These are phyloP conservation scores for Stephania cephalantha DNA, from an alignment of 164 flowering plant genomes.

Conservation along the genomic window DNA sequence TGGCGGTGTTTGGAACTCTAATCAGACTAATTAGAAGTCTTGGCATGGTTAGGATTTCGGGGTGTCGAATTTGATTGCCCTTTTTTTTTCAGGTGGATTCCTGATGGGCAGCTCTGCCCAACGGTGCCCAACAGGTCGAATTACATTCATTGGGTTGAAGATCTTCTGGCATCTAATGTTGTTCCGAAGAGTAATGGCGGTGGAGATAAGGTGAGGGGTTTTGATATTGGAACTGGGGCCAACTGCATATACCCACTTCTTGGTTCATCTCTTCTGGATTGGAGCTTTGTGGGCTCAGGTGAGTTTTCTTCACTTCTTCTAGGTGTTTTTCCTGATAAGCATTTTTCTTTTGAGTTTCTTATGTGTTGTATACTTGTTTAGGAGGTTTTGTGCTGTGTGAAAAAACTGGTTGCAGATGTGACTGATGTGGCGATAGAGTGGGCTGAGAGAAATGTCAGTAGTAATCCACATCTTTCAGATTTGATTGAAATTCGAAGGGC, in stretches of 20 bases:
- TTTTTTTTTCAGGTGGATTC: constrained; percentile 78
- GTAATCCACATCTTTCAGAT: constrained; percentile 63
- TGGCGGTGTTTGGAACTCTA: not conserved
- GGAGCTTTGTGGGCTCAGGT: constrained; percentile 97
- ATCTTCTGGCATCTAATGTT: constrained; percentile 66
- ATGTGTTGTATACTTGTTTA: not conserved
- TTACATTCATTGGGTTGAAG: constrained; percentile 94
- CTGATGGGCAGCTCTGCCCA: constrained; percentile 97
- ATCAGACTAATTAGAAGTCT: too few relatives aligned
- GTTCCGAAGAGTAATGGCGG: constrained; percentile 25
- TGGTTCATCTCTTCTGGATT: constrained; percentile 86
- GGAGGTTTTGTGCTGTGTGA: not conserved
- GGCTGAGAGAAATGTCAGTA: constrained; percentile 74
- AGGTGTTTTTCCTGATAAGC: not conserved
- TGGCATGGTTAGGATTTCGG: not conserved
- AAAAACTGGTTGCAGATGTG: constrained; percentile 54
- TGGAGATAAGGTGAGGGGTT: constrained; percentile 50
- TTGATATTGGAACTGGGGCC: constrained; percentile 95
- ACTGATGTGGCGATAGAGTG: constrained; percentile 88
- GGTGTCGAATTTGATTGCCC: not conserved
- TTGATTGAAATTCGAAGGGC: constrained; percentile 78
- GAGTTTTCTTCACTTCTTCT: not conserved
- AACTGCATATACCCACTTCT: constrained; percentile 97
- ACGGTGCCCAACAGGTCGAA: constrained; percentile 92
- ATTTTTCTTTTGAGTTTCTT: not conserved